Conservation (phyloP, 345 rosid species). For the Hibiscus mutabilis region DNA sequence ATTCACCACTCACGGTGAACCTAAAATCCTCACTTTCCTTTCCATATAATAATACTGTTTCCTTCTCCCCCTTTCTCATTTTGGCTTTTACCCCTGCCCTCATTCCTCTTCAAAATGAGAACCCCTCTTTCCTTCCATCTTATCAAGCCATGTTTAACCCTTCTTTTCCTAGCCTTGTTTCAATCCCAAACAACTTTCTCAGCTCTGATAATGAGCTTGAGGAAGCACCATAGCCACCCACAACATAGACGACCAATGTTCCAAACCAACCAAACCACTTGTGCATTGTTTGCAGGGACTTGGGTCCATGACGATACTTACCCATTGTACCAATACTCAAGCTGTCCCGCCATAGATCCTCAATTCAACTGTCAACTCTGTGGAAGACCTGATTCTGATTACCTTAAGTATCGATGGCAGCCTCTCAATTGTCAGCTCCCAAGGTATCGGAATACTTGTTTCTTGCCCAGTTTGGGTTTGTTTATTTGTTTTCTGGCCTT, state of each 20-base stretch:
- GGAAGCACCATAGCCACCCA: slow-evolving; percentile 44
- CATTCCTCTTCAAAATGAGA: slow-evolving; percentile 16
- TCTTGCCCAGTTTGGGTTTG: not conserved
- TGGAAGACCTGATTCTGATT: slow-evolving; percentile 85
- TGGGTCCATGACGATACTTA: slow-evolving; percentile 74
- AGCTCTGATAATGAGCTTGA: slow-evolving; percentile 53
- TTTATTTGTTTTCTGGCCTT: not conserved
- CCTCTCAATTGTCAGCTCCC: slow-evolving; percentile 85
- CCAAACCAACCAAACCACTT: slow-evolving; percentile 46
- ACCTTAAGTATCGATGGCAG: slow-evolving; percentile 83
- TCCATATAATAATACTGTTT: not conserved
- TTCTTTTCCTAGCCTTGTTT: slow-evolving; percentile 24
- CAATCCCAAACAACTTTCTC: slow-evolving; percentile 38
- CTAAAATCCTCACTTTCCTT: not conserved
- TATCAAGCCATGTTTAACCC: slow-evolving; percentile 23
- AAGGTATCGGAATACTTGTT: slow-evolving; percentile 32
- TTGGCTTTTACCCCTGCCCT: not conserved
- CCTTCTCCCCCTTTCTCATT: not conserved
- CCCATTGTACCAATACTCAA: slow-evolving; percentile 55
- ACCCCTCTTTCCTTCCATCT: not conserved
- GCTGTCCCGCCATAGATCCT: slow-evolving; percentile 55
- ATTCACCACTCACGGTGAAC: not conserved
- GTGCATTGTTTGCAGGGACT: slow-evolving; percentile 38
- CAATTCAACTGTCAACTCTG: slow-evolving; percentile 70
- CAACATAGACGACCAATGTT: slow-evolving; percentile 47